phyloP scores from a whole-genome alignment of 352 stramenopile genomes.

The Pythium sp. region DNA sequence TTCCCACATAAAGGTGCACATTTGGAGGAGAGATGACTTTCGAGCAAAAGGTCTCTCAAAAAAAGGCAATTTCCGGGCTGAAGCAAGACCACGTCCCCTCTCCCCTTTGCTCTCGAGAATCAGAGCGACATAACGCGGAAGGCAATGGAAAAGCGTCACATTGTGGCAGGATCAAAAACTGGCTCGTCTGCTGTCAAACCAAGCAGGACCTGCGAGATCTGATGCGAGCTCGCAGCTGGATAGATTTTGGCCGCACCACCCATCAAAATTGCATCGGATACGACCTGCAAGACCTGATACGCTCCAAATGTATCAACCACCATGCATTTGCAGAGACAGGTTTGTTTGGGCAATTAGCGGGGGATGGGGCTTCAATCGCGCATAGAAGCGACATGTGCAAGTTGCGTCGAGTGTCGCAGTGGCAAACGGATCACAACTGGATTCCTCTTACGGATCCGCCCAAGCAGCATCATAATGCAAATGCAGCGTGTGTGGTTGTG shows the following conservation, averaged over 20 bases:
- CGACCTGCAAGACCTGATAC: background rate
- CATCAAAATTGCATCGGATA: background rate
- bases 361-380: background rate
- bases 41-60: background rate
- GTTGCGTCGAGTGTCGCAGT: slow-evolving; percentile 6
- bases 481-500: background rate
- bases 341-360: background rate
- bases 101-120: background rate
- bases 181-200: slow-evolving; percentile 14
- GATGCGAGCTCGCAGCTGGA: background rate
- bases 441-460: background rate
- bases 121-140: slow-evolving; percentile 7
- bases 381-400: slow-evolving; percentile 1
- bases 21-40: background rate
- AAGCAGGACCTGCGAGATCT: background rate
- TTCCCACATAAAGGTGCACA: background rate
- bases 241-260: background rate
- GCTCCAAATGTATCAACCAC: slow-evolving; percentile 11
- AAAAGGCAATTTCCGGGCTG: background rate
- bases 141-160: slow-evolving; percentile 9
- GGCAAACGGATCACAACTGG: background rate
- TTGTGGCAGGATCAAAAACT: background rate
- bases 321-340: background rate
- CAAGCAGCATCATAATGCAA: background rate
- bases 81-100: background rate